Evolutionary conservation across 495 filamentous ascomycete species (phyloP).

Genomic region (Entonaema liquescens): DNA sequence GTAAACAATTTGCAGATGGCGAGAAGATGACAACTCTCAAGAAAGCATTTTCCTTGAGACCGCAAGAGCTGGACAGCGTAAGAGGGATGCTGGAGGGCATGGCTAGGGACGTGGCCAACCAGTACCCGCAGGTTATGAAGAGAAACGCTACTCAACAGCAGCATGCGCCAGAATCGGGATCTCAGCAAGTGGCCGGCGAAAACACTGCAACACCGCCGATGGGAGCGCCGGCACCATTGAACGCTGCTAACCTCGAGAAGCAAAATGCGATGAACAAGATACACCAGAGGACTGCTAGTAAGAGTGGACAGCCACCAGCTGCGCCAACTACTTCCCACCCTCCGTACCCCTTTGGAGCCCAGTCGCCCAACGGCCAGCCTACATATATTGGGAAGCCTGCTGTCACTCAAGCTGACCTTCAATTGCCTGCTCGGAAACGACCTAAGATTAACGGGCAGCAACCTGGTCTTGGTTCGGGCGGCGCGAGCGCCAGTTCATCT

Average conservation of each 20-base stretch:
- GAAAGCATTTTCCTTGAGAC: slow-evolving; percentile 66
- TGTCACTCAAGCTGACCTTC: slow-evolving; percentile 60
- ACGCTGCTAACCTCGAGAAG: slow-evolving; percentile 73
- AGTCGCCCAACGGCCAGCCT: slow-evolving; percentile 77
- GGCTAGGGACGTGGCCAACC: slow-evolving; percentile 41
- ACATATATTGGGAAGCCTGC: slow-evolving; percentile 57
- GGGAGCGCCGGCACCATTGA: slow-evolving; percentile 61
- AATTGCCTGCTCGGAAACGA: slow-evolving; percentile 64
- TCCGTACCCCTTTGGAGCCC: slow-evolving; percentile 72
- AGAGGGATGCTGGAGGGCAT: slow-evolving; percentile 57
- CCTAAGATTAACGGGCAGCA: slow-evolving; percentile 51
- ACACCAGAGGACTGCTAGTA: slow-evolving; percentile 55
- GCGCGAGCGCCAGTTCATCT: slow-evolving; percentile 51
- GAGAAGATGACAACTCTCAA: slow-evolving; percentile 60
- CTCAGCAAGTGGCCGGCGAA: slow-evolving; percentile 34
- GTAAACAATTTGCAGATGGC: slow-evolving; percentile 65
- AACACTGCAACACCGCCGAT: slow-evolving; percentile 31
- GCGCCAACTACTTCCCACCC: slow-evolving; percentile 72
- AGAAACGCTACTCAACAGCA: slow-evolving; percentile 34
- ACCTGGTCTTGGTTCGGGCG: slow-evolving; percentile 38
- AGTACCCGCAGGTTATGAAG: slow-evolving; percentile 34
- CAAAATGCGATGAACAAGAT: slow-evolving; percentile 62
- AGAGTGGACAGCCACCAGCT: slow-evolving; percentile 59
- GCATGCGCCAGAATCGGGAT: slow-evolving; percentile 24
- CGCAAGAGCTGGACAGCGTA: slow-evolving; percentile 62